Percentiles rank a stretch among this genome's conserved stretches.
These are phyloP conservation scores for Astrephomene gubernaculifera DNA, from an alignment of 139 green algal genomes.

Conservation along the genomic window DNA sequence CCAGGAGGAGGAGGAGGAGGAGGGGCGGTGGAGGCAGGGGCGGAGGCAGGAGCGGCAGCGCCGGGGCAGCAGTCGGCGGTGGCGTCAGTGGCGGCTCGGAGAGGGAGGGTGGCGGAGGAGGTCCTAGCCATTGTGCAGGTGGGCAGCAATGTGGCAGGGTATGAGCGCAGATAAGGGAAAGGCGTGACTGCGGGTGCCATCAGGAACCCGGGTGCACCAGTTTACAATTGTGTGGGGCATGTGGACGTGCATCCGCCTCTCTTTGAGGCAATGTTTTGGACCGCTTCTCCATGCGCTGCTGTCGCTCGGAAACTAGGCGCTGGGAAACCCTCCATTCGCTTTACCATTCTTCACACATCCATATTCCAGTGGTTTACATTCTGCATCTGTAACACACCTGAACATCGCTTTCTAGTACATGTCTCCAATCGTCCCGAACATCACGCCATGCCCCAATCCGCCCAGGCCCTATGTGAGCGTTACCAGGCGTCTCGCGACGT, in stretches of 20 bases:
- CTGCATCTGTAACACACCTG: background rate
- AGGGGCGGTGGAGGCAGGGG: too few relatives aligned
- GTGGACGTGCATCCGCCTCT: too few relatives aligned
- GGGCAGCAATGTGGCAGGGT: too few relatives aligned
- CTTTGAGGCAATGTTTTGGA: background rate
- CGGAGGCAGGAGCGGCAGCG: background rate
- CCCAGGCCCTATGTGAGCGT: conserved; percentile 51
- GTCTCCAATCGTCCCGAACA: background rate
- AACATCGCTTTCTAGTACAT: too few relatives aligned
- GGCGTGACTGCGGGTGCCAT: background rate
- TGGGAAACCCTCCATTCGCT: background rate
- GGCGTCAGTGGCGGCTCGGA: background rate
- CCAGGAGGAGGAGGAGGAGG: too few relatives aligned
- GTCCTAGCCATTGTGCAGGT: conserved; percentile 17
- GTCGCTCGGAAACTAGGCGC: background rate
- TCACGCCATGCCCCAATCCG: background rate
- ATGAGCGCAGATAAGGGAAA: background rate
- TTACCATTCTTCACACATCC: background rate
- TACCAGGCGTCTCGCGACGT: conserved; percentile 54
- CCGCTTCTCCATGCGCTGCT: background rate
- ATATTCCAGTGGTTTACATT: background rate
- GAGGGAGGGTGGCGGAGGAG: conserved; percentile 6
- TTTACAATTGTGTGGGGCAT: too few relatives aligned
- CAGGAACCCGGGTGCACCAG: too few relatives aligned
- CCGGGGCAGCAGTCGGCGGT: background rate